Evolutionary conservation across 129 eudicot species (phyloP), one percentile per base, ranked within the genome.

Genomic region (Kitagawia praeruptora): DNA sequence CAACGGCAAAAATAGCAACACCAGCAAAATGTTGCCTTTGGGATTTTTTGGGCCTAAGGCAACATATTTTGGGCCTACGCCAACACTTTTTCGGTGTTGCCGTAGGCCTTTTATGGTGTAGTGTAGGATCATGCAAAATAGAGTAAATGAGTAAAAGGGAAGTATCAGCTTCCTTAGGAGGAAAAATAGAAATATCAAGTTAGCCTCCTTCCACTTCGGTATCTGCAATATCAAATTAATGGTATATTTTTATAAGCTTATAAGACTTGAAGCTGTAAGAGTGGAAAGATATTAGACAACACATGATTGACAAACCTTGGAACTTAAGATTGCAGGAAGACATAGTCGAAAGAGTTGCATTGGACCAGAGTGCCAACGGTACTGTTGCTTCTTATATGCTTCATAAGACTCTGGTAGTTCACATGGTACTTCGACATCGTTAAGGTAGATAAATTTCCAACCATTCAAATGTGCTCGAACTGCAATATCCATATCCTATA

Each of bases 91-190:
- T n/a, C n/a, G n/a, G n/a, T n/a, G n/a, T n/a, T n/a, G n/a, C n/a
- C n/a, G n/a, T n/a, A n/a, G n/a, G n/a, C n/a, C n/a, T n/a, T n/a
- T n/a, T n/a, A n/a, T n/a, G n/a, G n/a, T n/a, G n/a, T n/a, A n/a
- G n/a, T n/a, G 98, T 25, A 93, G 96, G 34, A 93, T 89, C 76
- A 93, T 88, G 39, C 98, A 93, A 51, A 93, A 93, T n/a, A 93
- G 83, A 3, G 98, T 93, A 70, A 93, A 93, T 6, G 98, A 93
- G 91, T 93, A 93, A 80, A 93, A 93, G 1, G 98, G 98, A 74
- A 93, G 91, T 31, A 93, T 87, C 28, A 93, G 84, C 74, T 93
- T 93, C 76, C 97, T 80, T 42, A 93, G 90, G 18, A 93, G 97
- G 78, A 93, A 93, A 91, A 93, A 93, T 53, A 93, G 88, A 84